Percentiles rank a stretch among this genome's conserved stretches.
Evolutionary conservation across 2,329 filamentous ascomycete genomes (phyloP).

Genomic region (Trichoderma arundinaceum): DNA sequence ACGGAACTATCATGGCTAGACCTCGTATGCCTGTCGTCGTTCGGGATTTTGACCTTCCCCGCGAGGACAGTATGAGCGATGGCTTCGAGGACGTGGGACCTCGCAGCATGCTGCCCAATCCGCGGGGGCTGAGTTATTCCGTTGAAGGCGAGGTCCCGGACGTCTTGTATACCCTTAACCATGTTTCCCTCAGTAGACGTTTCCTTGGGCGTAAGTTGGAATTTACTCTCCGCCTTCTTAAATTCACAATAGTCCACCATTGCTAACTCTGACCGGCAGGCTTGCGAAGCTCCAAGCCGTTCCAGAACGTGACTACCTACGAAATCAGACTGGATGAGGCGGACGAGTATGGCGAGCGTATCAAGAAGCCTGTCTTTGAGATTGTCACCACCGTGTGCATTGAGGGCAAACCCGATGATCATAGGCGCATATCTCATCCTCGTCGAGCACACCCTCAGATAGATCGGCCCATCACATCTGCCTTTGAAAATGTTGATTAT

Average conservation of each 20-base stretch:
- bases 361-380: conserved; percentile 49
- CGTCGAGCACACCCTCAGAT: conserved; percentile 31
- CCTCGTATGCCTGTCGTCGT: not conserved
- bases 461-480: conserved; percentile 42
- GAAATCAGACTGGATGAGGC: conserved; percentile 38
- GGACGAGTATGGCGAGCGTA: conserved; percentile 29
- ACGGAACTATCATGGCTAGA: conserved; percentile 7
- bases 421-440: conserved; percentile 24
- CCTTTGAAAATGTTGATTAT: conserved; percentile 37
- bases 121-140: not conserved
- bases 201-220: conserved; percentile 46
- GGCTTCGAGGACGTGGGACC: conserved; percentile 24
- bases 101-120: conserved; percentile 26
- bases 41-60: not conserved
- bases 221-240: not conserved
- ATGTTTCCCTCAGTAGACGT: conserved; percentile 44
- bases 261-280: conserved; percentile 40
- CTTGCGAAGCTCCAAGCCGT: conserved; percentile 47
- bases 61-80: conserved; percentile 19
- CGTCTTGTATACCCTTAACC: conserved; percentile 51
- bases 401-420: conserved; percentile 14
- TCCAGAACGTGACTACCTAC: conserved; percentile 44
- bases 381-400: conserved; percentile 50
- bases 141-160: conserved; percentile 49
- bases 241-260: not conserved